Evolutionary conservation across 2,329 filamentous ascomycete genomes (phyloP).

Genomic region (Hypoxylon sp.): DNA sequence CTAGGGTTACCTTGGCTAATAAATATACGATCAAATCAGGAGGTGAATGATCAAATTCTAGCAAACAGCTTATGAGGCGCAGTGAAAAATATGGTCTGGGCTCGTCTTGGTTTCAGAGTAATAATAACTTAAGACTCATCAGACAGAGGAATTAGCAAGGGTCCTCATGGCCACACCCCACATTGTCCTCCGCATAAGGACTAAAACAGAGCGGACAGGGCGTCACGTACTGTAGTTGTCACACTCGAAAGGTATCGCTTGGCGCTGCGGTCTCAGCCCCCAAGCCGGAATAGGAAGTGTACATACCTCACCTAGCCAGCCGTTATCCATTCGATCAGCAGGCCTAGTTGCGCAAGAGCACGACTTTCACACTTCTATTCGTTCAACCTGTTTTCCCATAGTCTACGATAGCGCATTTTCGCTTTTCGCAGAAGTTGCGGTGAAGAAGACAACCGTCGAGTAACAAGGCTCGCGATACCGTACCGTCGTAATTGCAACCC

Average conservation of each 20-base stretch:
- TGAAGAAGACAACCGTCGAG: conserved; percentile 28
- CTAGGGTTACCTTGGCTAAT: conserved; percentile 33
- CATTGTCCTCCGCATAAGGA: conserved; percentile 34
- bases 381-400: conserved; percentile 11
- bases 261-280: conserved; percentile 33
- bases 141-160: conserved; percentile 28
- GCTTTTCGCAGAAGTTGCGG: conserved; percentile 39
- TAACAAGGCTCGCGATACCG: conserved; percentile 34
- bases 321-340: conserved; percentile 25
- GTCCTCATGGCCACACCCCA: conserved; percentile 33
- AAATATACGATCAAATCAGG: conserved; percentile 31
- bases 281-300: conserved; percentile 24
- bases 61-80: conserved; percentile 35
- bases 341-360: conserved; percentile 38
- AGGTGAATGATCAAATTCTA: conserved; percentile 10
- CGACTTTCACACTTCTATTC: conserved; percentile 25
- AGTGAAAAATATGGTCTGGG: conserved; percentile 6
- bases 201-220: conserved; percentile 7
- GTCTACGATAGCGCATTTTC: conserved; percentile 26
- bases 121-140: conserved; percentile 29
- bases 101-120: conserved; percentile 34
- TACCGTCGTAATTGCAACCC: conserved; percentile 43
- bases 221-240: conserved; percentile 26
- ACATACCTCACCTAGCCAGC: conserved; percentile 18
- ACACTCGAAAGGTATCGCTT: conserved; percentile 30